Percentiles rank a stretch among this genome's conserved stretches.
These are phyloP conservation scores for Lentinula aciculospora DNA, from an alignment of 768 basidiomycete species.

Conservation along the genomic window DNA sequence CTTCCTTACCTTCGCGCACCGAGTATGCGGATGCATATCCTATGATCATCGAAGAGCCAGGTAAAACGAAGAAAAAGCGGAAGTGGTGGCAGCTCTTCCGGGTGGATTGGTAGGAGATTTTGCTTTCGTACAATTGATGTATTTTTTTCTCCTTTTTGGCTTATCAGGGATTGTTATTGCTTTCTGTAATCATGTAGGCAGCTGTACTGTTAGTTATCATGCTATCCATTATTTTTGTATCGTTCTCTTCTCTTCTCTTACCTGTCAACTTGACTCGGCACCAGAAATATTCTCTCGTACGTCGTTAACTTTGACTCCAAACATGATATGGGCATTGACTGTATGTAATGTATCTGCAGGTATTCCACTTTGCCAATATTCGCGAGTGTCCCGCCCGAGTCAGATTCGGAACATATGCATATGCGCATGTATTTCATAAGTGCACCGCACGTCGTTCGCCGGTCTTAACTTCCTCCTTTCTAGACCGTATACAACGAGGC, in stretches of 20 bases:
- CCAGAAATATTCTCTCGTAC: not conserved
- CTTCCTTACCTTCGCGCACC: not conserved
- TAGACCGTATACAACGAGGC: not conserved
- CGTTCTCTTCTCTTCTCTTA: not conserved
- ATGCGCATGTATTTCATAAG: no score
- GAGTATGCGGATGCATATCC: constrained; percentile 4
- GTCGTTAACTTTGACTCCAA: not conserved
- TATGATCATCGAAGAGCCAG: constrained; percentile 1
- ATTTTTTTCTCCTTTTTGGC: not conserved
- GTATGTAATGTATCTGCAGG: no score
- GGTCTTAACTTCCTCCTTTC: not conserved
- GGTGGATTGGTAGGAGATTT: constrained; percentile 12
- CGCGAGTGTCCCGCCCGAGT: no score
- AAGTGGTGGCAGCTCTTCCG: constrained; percentile 55
- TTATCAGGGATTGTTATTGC: not conserved
- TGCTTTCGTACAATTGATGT: not conserved
- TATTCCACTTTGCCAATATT: no score
- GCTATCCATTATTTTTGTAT: no score
- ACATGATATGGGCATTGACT: no score
- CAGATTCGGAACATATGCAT: no score
- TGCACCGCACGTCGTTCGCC: no score
- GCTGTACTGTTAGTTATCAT: not conserved
- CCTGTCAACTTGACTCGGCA: not conserved
- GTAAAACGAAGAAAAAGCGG: constrained; percentile 33
- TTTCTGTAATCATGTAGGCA: not conserved